These are phyloP conservation scores for Elasticomyces elasticus DNA, from an alignment of 495 filamentous ascomycete genomes.

Conservation along the genomic window DNA sequence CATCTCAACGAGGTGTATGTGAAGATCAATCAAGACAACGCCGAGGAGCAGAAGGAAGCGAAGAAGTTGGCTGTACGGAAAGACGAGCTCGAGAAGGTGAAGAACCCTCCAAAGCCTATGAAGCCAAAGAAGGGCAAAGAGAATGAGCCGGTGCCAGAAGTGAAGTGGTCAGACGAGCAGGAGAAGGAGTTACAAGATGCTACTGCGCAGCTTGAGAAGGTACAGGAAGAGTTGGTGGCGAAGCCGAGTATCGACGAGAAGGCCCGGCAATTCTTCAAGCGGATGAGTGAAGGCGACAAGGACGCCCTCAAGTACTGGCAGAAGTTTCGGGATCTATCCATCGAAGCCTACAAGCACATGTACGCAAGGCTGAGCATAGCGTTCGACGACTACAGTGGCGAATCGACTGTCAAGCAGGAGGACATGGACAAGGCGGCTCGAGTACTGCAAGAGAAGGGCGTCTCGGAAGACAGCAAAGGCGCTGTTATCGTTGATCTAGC, in stretches of 20 bases:
- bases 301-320: conserved; percentile 73
- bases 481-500: conserved; percentile 82
- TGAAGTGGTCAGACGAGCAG: conserved; percentile 28
- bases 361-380: conserved; percentile 81
- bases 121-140: conserved; percentile 42
- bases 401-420: conserved; percentile 79
- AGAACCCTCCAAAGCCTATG: conserved; percentile 46
- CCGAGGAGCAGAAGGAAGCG: conserved; percentile 21
- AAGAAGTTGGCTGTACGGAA: conserved; percentile 26
- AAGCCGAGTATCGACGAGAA: conserved; percentile 46
- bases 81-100: conserved; percentile 42
- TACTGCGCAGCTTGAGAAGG: conserved; percentile 44
- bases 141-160: conserved; percentile 10
- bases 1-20: conserved; percentile 64
- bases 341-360: conserved; percentile 70
- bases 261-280: conserved; percentile 75
- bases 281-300: conserved; percentile 74
- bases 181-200: conserved; percentile 48
- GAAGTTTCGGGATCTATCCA: conserved; percentile 82
- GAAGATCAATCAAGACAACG: conserved; percentile 46
- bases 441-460: conserved; percentile 57
- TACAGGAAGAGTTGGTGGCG: conserved; percentile 40
- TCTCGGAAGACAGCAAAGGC: conserved; percentile 76
- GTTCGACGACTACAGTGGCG: conserved; percentile 89
- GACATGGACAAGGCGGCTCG: conserved; percentile 62